Conservation (phyloP, 2,329 filamentous ascomycete species). For the Capronia americana region DNA sequence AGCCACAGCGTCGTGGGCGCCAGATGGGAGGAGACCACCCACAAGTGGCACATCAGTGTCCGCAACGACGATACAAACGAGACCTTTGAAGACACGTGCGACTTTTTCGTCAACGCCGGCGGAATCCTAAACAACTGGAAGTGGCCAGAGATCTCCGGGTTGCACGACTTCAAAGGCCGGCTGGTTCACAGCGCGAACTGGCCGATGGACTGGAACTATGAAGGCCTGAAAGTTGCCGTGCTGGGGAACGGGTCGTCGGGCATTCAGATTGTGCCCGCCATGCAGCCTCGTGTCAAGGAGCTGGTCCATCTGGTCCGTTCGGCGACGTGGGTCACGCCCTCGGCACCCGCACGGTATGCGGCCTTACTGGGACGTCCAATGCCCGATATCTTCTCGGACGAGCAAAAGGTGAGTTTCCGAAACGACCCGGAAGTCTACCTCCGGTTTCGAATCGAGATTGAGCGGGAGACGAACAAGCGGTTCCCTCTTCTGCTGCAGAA, state of each 20-base stretch:
- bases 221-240: constrained; percentile 37
- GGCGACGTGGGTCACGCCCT: constrained; percentile 33
- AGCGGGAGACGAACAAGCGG: constrained; percentile 22
- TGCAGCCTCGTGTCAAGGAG: constrained; percentile 43
- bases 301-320: constrained; percentile 35
- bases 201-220: constrained; percentile 41
- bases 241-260: constrained; percentile 41
- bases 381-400: constrained; percentile 34
- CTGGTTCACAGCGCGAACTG: constrained; percentile 46
- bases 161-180: constrained; percentile 45
- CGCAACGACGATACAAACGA: constrained; percentile 33
- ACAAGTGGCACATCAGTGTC: constrained; percentile 42
- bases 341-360: constrained; percentile 27
- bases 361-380: constrained; percentile 25
- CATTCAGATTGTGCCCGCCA: constrained; percentile 45
- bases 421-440: constrained; percentile 27
- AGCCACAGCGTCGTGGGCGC: constrained; percentile 40
- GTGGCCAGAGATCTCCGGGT: constrained; percentile 45
- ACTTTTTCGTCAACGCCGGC: constrained; percentile 41
- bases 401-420: constrained; percentile 28
- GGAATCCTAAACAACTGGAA: constrained; percentile 43
- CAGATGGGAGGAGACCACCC: constrained; percentile 42
- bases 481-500: constrained; percentile 26
- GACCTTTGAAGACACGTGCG: constrained; percentile 21
- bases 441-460: constrained; percentile 33